Conservation (phyloP, 2,329 filamentous ascomycete species). For the Xylaria sp. region DNA sequence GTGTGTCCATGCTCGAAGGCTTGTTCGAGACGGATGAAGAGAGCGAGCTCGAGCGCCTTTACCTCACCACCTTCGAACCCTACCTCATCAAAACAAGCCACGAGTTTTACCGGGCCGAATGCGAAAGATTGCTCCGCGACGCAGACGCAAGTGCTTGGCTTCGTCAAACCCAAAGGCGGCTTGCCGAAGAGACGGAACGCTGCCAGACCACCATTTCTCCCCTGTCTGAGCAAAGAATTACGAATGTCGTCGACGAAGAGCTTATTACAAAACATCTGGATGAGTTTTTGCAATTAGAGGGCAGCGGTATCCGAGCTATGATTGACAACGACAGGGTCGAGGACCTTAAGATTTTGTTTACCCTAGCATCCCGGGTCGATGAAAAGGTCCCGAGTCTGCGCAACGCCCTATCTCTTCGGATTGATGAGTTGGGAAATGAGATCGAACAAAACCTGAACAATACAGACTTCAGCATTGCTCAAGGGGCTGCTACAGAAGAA, state of each 20-base stretch:
- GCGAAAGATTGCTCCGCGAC: conserved; percentile 77
- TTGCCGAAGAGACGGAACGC: conserved; percentile 83
- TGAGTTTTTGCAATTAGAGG: conserved; percentile 86
- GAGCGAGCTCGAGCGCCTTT: conserved; percentile 81
- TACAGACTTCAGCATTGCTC: conserved; percentile 61
- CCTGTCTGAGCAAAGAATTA: conserved; percentile 77
- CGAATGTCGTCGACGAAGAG: conserved; percentile 80
- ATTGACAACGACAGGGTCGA: conserved; percentile 86
- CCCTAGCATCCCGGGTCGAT: conserved; percentile 82
- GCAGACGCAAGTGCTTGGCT: conserved; percentile 87
- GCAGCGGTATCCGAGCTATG: conserved; percentile 87
- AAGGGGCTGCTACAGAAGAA: conserved; percentile 50
- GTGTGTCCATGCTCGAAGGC: conserved; percentile 88
- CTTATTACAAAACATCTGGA: conserved; percentile 81
- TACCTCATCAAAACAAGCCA: conserved; percentile 77
- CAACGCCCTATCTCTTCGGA: conserved; percentile 75
- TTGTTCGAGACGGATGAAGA: conserved; percentile 86
- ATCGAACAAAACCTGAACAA: conserved; percentile 77
- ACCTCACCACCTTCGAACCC: conserved; percentile 84
- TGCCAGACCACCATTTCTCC: conserved; percentile 84
- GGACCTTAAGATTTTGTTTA: conserved; percentile 84
- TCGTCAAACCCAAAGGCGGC: conserved; percentile 75
- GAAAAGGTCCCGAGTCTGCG: conserved; percentile 76
- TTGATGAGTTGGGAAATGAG: conserved; percentile 82
- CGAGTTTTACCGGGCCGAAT: conserved; percentile 80